Evolutionary conservation across 1,139 yeast genomes (phyloP).

Genomic region (Nematodospora anomalae): DNA sequence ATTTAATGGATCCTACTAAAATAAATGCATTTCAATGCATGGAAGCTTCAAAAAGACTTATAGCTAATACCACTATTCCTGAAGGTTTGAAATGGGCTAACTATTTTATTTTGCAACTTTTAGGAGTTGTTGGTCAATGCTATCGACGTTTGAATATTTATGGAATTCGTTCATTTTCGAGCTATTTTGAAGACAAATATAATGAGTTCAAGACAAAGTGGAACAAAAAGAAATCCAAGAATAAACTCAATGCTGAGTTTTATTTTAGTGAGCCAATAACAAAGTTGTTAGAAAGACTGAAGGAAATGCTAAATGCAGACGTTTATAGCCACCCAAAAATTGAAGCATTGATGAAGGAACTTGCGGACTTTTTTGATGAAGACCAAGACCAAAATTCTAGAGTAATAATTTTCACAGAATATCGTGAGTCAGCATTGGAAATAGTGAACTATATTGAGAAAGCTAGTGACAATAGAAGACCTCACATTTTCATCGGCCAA

Average conservation of each 20-base stretch:
- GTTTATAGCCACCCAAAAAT: constrained; percentile 78
- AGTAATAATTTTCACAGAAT: constrained; percentile 84
- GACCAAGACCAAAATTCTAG: constrained; percentile 48
- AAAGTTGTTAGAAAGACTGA: constrained; percentile 45
- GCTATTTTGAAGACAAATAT: constrained; percentile 59
- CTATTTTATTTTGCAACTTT: constrained; percentile 56
- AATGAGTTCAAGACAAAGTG: constrained; percentile 60
- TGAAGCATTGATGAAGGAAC: constrained; percentile 56
- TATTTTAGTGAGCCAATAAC: constrained; percentile 52
- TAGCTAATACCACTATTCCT: constrained; percentile 51
- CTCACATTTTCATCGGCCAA: constrained; percentile 94
- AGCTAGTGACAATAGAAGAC: constrained; percentile 42
- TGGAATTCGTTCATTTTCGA: constrained; percentile 77
- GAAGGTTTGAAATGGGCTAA: constrained; percentile 75
- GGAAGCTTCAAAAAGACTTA: constrained; percentile 62
- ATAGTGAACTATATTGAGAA: constrained; percentile 67
- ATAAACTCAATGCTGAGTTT: constrained; percentile 61
- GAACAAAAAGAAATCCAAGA: constrained; percentile 49
- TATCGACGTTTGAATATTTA: constrained; percentile 69
- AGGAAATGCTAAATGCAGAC: constrained; percentile 36
- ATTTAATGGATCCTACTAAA: constrained; percentile 60
- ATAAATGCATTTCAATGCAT: constrained; percentile 74
- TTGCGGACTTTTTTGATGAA: constrained; percentile 51
- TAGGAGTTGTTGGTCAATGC: constrained; percentile 77
- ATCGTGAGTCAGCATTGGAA: constrained; percentile 86